Evolutionary conservation across 331 rosid genomes (phyloP), one percentile per base, ranked within the genome.

Genomic region (Malus hybrid): DNA sequence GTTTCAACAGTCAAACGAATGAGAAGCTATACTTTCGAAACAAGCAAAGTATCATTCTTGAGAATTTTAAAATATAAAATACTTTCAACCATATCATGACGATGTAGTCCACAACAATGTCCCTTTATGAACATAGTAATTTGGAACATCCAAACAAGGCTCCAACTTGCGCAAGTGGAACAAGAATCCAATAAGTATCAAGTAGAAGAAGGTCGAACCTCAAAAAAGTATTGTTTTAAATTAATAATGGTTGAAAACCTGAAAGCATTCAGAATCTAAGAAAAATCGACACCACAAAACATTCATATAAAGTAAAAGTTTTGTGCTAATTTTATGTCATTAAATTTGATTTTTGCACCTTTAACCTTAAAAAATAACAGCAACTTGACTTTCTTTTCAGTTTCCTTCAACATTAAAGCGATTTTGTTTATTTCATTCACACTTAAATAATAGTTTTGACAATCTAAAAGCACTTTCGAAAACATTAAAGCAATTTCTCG

Each of bases 141-240:
- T 39, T 39, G 46, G 46, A 39, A 39, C 46, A 39, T 39, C 46
- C 46, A 39, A 39, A 39, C 4, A 39, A 55, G 77, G 52, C 6
- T 73, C 46, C 77, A 64, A 69, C 77, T 74, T 29, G 69, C 6
- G 54, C n/a, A 50, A 50, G 56, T 50, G 56, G 56, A 50, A 50
- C n/a, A 15, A 50, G 56, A 50, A 50, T 50, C 56, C 18, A 50
- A 1, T 50, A 50, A 50, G 56, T 6, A 50, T 16, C n/a, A 15
- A 16, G 56, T 50, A 50, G n/a, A 50, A 50, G 46, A 39, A 39
- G 44, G 56, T 50, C 6, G 56, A 50, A 15, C 56, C 56, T 50
- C n/a, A 15, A 50, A 50, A 50, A 50, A 16, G 1, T 15, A 15
- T 15, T 5, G n/a, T 50, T 15, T 15, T 15, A 50, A 50, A 61